phyloP scores from a whole-genome alignment of 164 flowering plant genomes.

The Dillenia suffruticosa region DNA sequence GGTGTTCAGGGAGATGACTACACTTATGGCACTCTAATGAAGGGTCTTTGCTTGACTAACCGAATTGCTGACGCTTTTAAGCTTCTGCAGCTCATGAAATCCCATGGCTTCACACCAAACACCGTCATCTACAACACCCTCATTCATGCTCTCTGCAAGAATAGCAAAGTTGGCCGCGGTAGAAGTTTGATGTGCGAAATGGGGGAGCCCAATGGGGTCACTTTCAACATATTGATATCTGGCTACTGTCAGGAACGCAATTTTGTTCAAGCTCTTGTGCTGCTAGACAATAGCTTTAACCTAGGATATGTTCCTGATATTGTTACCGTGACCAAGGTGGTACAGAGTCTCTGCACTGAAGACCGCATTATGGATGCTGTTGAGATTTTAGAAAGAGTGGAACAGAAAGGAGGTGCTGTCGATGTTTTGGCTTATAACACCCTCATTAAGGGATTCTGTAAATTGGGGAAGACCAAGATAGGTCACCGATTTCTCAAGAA shows the following conservation, averaged over 20 bases:
- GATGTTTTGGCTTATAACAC: slow-evolving; percentile 74
- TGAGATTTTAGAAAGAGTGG: slow-evolving; percentile 66
- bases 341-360: slow-evolving; percentile 51
- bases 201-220: slow-evolving; percentile 61
- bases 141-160: slow-evolving; percentile 72
- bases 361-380: slow-evolving; percentile 67
- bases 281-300: slow-evolving; percentile 67
- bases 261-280: slow-evolving; percentile 61
- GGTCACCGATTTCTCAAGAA: slow-evolving; percentile 50
- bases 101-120: slow-evolving; percentile 41
- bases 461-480: slow-evolving; percentile 45
- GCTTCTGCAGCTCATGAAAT: slow-evolving; percentile 68
- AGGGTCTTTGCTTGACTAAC: slow-evolving; percentile 85
- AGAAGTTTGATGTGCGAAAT: slow-evolving; percentile 82
- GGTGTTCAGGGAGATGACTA: slow-evolving; percentile 75
- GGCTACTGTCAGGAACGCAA: slow-evolving; percentile 63
- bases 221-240: slow-evolving; percentile 68
- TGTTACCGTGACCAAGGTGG: slow-evolving; percentile 59
- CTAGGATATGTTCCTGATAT: slow-evolving; percentile 61
- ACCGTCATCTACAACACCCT: slow-evolving; percentile 75
- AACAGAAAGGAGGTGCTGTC: slow-evolving; percentile 45
- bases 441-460: slow-evolving; percentile 68
- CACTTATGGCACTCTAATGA: slow-evolving; percentile 85
- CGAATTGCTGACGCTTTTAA: slow-evolving; percentile 76
- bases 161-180: slow-evolving; percentile 80